Evolutionary conservation across 495 filamentous ascomycete species (phyloP), one percentile per base, ranked within the genome.

Genomic region (Daldinia childiae): DNA sequence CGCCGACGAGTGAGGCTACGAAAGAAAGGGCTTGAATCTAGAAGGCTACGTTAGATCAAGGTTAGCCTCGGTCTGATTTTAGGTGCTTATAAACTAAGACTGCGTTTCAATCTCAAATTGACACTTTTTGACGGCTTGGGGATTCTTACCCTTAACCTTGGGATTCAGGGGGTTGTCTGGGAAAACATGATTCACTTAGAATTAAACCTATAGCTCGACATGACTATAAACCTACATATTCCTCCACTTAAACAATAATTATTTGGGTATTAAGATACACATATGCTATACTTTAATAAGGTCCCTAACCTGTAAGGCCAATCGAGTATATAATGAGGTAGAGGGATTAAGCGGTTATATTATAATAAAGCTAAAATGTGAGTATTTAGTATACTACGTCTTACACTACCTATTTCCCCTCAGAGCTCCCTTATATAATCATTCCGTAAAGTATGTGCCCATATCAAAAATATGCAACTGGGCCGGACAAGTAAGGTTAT

Each of bases 1-100:
- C 71, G 58, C 9, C 61, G 62, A 45, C 69, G 58, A 29, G 60
- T 39, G 7, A 68, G 48, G 17, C 36, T 57, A 9, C 61, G 29
- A 9, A 15, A 24, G 43, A 65, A 73, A 43, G 41, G 43, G 11
- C 14, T 58, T 12, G 58, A 66, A 21, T 21, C 61, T 12, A 62
- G 19, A 39, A 69, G 58, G 34, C 43, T 62, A 48, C 71, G 58
- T 43, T 69, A 61, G 41, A 34, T 34, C 27, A 29, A 3, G 17
- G 30, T 11, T 3, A 26, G 26, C 2, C 26, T 48, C 34, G 34
- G 12, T 36, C 34, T 5, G 17, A 54, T 5, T 57, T 17, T 17
- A 56, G 41, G 41, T 55, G 24, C 15, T 54, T 27, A 15, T 48
- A 12, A 11, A 48, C 19, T 14, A 21, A 48, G 43, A 12, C 19